Evolutionary conservation across 768 basidiomycete genomes (phyloP).

Genomic region (Amanita subjunquillea): DNA sequence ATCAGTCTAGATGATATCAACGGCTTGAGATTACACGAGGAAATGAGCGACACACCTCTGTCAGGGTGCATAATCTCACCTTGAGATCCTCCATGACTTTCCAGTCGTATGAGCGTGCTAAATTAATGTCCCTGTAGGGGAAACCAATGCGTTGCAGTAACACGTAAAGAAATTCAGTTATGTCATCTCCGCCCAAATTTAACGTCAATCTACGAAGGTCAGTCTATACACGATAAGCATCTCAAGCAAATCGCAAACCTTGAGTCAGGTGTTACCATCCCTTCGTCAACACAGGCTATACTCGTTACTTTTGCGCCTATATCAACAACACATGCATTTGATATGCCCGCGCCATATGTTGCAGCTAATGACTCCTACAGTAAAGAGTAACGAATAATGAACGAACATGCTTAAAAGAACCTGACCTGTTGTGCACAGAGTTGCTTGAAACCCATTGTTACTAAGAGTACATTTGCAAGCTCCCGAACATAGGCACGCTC

Average conservation of each 20-base stretch:
- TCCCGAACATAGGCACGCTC: constrained; percentile 78
- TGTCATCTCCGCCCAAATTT: constrained; percentile 89
- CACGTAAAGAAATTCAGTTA: constrained; percentile 81
- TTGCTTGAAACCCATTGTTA: constrained; percentile 86
- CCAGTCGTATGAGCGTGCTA: constrained; percentile 79
- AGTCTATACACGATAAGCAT: neutral
- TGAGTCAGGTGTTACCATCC: constrained; percentile 77
- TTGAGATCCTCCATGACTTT: constrained; percentile 88
- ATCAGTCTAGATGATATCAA: constrained; percentile 46
- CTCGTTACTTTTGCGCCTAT: constrained; percentile 80
- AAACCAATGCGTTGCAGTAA: constrained; percentile 74
- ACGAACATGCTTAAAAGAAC: neutral
- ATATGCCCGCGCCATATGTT: constrained; percentile 91
- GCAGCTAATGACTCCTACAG: constrained; percentile 83
- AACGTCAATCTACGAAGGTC: constrained; percentile 50
- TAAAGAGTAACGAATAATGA: neutral
- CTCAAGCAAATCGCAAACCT: constrained; percentile 36
- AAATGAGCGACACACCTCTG: constrained; percentile 51
- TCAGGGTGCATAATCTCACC: constrained; percentile 69
- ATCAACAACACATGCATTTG: constrained; percentile 92
- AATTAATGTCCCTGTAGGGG: constrained; percentile 78
- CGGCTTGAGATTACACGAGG: constrained; percentile 2
- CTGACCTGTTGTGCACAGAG: constrained; percentile 82
- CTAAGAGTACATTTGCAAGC: constrained; percentile 60
- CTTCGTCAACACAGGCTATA: constrained; percentile 92